Evolutionary conservation across 106 monocot genomes (phyloP).

Genomic region (Ottelia alismoides): DNA sequence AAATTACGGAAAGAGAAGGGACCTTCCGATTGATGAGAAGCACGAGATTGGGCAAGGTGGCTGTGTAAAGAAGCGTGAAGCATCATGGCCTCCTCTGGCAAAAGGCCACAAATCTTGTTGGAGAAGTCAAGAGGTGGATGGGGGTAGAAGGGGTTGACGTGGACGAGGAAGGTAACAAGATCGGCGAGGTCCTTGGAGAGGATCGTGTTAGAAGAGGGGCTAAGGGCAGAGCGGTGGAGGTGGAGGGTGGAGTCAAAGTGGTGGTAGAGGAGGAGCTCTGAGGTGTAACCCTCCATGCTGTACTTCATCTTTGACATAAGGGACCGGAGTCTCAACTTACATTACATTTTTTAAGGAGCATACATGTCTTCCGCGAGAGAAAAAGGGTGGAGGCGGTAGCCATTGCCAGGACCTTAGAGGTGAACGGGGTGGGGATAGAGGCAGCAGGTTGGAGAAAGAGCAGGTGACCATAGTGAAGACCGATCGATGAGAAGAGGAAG

Average conservation of each 20-base stretch:
- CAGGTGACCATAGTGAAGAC: no score
- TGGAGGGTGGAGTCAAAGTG: conserved; percentile 74
- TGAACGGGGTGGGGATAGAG: no score
- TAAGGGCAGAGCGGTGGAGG: conserved; percentile 52
- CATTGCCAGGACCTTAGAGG: conserved; percentile 1
- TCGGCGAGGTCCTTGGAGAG: conserved; percentile 69
- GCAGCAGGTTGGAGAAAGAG: no score
- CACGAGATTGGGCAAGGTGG: conserved; percentile 70
- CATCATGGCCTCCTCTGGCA: conserved; percentile 27
- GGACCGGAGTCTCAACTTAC: conserved; percentile 36
- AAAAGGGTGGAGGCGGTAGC: conserved; percentile 4
- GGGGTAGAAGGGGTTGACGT: conserved; percentile 73
- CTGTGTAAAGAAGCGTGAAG: conserved; percentile 44
- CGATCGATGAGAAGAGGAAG: no score
- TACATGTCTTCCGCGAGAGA: conserved; percentile 30
- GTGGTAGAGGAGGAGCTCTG: conserved; percentile 59
- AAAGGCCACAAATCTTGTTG: conserved; percentile 31
- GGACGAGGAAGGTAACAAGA: conserved; percentile 68
- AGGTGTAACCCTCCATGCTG: conserved; percentile 64
- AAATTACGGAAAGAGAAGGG: not conserved
- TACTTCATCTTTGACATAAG: conserved; percentile 93
- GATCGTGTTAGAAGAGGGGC: conserved; percentile 31
- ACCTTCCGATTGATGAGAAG: conserved; percentile 84
- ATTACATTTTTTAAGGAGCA: conserved; percentile 36
- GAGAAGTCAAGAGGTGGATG: conserved; percentile 35